These are phyloP conservation scores for Penicillium freii DNA, from an alignment of 2,329 filamentous ascomycete species.

Conservation along the genomic window DNA sequence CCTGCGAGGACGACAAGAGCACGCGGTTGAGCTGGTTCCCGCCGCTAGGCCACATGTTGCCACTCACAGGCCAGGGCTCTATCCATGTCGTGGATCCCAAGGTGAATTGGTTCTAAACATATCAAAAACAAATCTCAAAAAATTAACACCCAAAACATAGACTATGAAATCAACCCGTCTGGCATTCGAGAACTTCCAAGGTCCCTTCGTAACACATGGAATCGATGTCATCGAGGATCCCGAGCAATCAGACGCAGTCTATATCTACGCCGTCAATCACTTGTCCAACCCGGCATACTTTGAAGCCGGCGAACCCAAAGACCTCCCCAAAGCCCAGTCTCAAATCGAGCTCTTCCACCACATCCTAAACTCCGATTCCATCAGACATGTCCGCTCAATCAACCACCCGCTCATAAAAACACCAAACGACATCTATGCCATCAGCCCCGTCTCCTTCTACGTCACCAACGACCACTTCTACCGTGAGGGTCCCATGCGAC, in stretches of 20 bases:
- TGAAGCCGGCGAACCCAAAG: slow-evolving; percentile 14
- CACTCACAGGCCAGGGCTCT: slow-evolving; percentile 29
- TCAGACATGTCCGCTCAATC: slow-evolving; percentile 54
- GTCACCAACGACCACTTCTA: slow-evolving; percentile 62
- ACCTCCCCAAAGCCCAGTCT: slow-evolving; percentile 47
- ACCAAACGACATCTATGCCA: slow-evolving; percentile 58
- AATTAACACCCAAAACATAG: slow-evolving; percentile 27
- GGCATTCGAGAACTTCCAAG: slow-evolving; percentile 51
- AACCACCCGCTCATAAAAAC: slow-evolving; percentile 54
- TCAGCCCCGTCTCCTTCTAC: slow-evolving; percentile 51
- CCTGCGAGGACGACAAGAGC: slow-evolving; percentile 51
- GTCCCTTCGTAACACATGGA: slow-evolving; percentile 59
- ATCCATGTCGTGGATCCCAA: slow-evolving; percentile 54
- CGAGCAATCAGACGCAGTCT: slow-evolving; percentile 46
- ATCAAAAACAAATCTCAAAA: background rate
- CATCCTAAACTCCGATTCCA: slow-evolving; percentile 42
- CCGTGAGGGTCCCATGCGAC: slow-evolving; percentile 48
- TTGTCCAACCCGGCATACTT: slow-evolving; percentile 49
- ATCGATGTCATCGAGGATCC: slow-evolving; percentile 59
- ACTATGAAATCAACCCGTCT: slow-evolving; percentile 50
- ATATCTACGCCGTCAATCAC: slow-evolving; percentile 62
- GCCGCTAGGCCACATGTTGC: slow-evolving; percentile 43
- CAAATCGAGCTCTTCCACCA: slow-evolving; percentile 61
- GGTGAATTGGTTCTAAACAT: slow-evolving; percentile 34
- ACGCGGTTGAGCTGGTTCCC: slow-evolving; percentile 56